These are phyloP conservation scores for Coccomyxa sp. DNA, from an alignment of 139 green algal genomes.

Conservation along the genomic window DNA sequence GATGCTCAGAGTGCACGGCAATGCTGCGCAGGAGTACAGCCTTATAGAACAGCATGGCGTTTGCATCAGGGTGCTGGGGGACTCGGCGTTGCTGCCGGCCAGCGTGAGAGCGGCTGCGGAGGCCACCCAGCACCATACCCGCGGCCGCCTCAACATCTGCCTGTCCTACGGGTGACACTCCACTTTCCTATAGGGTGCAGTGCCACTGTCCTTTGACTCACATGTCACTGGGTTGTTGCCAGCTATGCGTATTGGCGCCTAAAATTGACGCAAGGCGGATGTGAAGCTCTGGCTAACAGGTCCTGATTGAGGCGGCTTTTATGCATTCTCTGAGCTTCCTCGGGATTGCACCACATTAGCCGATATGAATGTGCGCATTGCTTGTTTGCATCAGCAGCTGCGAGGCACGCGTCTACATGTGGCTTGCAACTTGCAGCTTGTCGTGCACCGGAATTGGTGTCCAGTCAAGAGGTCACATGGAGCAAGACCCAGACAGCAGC, in stretches of 20 bases:
- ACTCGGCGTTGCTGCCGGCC: slow-evolving; percentile 64
- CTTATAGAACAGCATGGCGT: slow-evolving; percentile 58
- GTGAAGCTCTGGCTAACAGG: neutral
- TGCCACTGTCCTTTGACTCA: too few species aligned
- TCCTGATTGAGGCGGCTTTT: neutral
- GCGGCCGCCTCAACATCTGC: slow-evolving; percentile 83
- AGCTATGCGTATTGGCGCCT: too few species aligned
- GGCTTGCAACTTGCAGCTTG: too few species aligned
- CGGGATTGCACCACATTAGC: neutral
- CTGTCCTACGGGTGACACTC: slow-evolving; percentile 79
- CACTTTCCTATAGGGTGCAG: neutral
- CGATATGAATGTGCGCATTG: too few species aligned
- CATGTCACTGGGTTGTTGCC: too few species aligned
- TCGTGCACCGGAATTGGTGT: too few species aligned
- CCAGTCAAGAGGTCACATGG: too few species aligned
- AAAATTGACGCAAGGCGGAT: too few species aligned
- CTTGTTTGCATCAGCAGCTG: neutral
- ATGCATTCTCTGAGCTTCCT: neutral
- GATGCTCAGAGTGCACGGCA: too few species aligned
- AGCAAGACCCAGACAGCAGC: neutral
- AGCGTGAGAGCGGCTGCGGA: slow-evolving; percentile 65
- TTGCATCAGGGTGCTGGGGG: slow-evolving; percentile 71
- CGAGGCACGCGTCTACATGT: neutral
- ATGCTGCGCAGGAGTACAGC: slow-evolving; percentile 44
- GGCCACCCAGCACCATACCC: slow-evolving; percentile 40